Conservation (phyloP, 208 protist species). For the Porcisia deanei region DNA sequence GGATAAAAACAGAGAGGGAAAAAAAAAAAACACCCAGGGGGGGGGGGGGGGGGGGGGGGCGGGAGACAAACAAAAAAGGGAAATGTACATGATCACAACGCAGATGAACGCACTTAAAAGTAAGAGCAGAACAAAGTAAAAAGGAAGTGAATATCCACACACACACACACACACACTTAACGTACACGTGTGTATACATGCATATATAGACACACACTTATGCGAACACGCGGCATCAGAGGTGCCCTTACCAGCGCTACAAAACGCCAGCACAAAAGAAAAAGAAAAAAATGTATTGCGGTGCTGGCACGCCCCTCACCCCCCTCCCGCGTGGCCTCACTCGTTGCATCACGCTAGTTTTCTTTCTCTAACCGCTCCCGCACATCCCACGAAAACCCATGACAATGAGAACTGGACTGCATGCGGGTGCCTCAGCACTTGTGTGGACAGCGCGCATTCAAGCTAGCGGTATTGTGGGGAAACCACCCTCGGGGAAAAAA, state of each 20-base stretch:
- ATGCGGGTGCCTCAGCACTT: not conserved
- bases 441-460: not conserved
- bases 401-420: not conserved
- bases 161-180: not conserved
- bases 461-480: not conserved
- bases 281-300: not conserved
- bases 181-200: not conserved
- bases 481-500: not conserved
- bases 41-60: no score
- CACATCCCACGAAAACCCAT: not conserved
- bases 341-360: no score
- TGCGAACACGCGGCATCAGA: not conserved
- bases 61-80: not conserved
- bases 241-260: not conserved
- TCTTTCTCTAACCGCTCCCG: not conserved
- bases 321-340: not conserved
- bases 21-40: not conserved
- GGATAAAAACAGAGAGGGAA: not conserved
- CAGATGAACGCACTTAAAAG: not conserved
- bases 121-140: not conserved
- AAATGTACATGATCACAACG: conserved; percentile 1
- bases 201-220: not conserved
- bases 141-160: not conserved
- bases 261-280: not conserved
- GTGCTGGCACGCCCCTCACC: not conserved